Evolutionary conservation across 768 basidiomycete genomes (phyloP), one percentile per base, ranked within the genome.

Genomic region (Cystofilobasidium bisporidii): DNA sequence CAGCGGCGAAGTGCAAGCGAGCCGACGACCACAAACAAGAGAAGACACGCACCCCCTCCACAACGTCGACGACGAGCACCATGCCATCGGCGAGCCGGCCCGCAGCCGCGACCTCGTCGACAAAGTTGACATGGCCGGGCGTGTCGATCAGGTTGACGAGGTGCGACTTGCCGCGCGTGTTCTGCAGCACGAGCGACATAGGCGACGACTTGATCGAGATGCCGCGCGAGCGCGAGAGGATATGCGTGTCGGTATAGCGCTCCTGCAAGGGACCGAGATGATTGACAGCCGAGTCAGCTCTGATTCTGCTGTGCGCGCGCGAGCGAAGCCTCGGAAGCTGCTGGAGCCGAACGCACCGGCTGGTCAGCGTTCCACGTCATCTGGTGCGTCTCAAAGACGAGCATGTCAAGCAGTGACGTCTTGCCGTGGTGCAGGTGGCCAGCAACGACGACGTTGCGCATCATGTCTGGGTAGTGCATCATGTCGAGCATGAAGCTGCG

Each of bases 381-480:
- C 77, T 91, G 91, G 78, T 99, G 96, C 0, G 96, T 99, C 79
- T 98, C 92, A 72, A 90, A 88, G 10, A 93, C 86, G 67, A 99
- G 83, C 91, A 97, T 97, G 76, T 99, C 96, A 84, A 99, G 80
- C 58, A 99, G 80, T 1, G 91, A 87, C 0, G 96, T 97, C 80
- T 99, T 99, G 73, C 96, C 96, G 74, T 99, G 96, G 74, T 99
- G 96, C 60, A 99, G 79, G 74, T 98, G 94, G 18, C 96, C 96
- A 20, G 93, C 93, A 22, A 99, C 83, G 61, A 91, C 91, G 32
- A 99, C 88, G 77, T 98, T 98, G 61, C 96, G 85, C 75, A 97
- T 84, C 86, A 92, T 94, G 65, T 91, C 88, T 30, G 92, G 93
- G 77, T 91, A 89, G 15, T 83, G 81, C 73, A 89, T 88, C 84